Percentiles rank a stretch among this genome's conserved stretches.
phyloP scores from a whole-genome alignment of 2,329 filamentous ascomycete species.

The Pseudocercospora fijiensis region DNA sequence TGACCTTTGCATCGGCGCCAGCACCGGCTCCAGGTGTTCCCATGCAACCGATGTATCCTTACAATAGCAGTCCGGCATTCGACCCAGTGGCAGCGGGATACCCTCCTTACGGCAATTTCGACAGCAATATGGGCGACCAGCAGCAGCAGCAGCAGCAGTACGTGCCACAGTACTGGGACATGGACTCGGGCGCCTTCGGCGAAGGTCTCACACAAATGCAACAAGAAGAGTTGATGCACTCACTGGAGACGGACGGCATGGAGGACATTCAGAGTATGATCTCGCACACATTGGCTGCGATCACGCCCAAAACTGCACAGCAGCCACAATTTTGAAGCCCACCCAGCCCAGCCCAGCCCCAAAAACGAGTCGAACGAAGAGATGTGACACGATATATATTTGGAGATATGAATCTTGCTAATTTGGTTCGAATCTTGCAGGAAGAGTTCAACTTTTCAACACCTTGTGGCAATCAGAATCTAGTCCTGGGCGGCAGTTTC shows the following conservation, averaged over 20 bases:
- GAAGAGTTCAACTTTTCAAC: not conserved
- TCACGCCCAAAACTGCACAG: constrained; percentile 31
- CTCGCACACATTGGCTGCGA: constrained; percentile 29
- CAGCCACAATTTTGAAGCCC: constrained; percentile 15
- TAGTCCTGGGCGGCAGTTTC: not conserved
- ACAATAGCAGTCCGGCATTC: constrained; percentile 26
- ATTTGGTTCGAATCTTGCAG: not conserved
- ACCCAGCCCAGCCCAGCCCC: too few relatives aligned
- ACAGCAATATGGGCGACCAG: constrained; percentile 15
- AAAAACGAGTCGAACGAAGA: constrained; percentile 2
- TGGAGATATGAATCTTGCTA: not conserved
- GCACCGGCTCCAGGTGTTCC: constrained; percentile 16
- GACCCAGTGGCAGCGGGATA: constrained; percentile 31
- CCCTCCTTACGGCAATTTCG: constrained; percentile 27
- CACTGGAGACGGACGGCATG: constrained; percentile 41
- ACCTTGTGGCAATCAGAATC: not conserved
- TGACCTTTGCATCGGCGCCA: constrained; percentile 17
- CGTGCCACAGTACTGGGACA: constrained; percentile 31
- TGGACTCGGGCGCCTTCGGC: constrained; percentile 35
- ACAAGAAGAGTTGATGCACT: constrained; percentile 41
- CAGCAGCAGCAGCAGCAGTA: constrained; percentile 26
- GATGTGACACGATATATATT: not conserved
- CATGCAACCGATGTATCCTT: constrained; percentile 19
- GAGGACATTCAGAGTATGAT: constrained; percentile 42
- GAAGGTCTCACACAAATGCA: constrained; percentile 37